phyloP scores from a whole-genome alignment of 352 stramenopile genomes.

The Globisporangium yorkense region DNA sequence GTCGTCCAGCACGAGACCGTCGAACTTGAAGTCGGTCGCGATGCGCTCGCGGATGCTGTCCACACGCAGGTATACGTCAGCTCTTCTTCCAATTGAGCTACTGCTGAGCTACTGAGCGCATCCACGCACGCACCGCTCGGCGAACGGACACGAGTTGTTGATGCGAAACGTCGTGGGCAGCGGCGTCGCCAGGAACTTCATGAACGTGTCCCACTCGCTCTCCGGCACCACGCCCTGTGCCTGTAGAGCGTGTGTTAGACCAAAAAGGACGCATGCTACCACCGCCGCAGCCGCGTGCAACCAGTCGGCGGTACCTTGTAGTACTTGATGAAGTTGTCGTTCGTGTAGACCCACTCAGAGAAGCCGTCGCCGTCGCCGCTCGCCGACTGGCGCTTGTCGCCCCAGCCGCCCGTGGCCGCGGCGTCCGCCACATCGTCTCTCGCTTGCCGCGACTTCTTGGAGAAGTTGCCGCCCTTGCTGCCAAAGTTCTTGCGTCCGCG shows the following conservation, averaged over 20 bases:
- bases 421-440: constrained; percentile 10
- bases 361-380: constrained; percentile 42
- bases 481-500: constrained; percentile 31
- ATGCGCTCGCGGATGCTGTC: constrained; percentile 82
- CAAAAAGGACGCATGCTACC: no score
- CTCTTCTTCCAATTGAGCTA: neutral
- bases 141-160: constrained; percentile 86
- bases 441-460: constrained; percentile 14
- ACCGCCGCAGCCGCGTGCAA: neutral
- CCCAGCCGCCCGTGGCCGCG: constrained; percentile 15
- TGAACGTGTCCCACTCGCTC: constrained; percentile 89
- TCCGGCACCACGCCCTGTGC: constrained; percentile 77
- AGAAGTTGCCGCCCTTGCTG: constrained; percentile 32
- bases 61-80: constrained; percentile 3
- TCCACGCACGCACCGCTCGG: constrained; percentile 41
- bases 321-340: constrained; percentile 80
- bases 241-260: constrained; percentile 11
- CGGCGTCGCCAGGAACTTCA: constrained; percentile 81
- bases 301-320: constrained; percentile 42
- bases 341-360: constrained; percentile 84
- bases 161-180: constrained; percentile 93
- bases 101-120: neutral
- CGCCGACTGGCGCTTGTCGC: constrained; percentile 48
- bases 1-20: constrained; percentile 72
- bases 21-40: constrained; percentile 80